A percentile compares a stretch with the other conserved stretches of the same genome.
These are phyloP conservation scores for Metschnikowia peoriensis DNA, from an alignment of 805 yeast species.

Conservation along the genomic window DNA sequence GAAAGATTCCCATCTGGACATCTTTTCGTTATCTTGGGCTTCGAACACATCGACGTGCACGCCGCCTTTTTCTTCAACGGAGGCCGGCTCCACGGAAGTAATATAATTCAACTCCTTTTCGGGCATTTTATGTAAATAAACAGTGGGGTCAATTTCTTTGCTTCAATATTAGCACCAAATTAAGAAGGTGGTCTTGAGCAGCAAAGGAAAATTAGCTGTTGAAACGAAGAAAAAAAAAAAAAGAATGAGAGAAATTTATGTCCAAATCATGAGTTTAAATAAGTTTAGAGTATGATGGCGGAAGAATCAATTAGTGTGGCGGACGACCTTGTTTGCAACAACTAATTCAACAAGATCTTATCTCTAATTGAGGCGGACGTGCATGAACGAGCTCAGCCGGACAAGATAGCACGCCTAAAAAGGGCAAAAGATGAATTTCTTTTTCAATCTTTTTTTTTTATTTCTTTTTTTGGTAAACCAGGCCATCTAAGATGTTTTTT, in stretches of 20 bases:
- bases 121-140: conserved; percentile 23
- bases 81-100: conserved; percentile 34
- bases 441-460: too few relatives aligned
- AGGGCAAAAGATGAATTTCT: not conserved
- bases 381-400: not conserved
- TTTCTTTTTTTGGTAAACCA: not conserved
- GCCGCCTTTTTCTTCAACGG: conserved; percentile 36
- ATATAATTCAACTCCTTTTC: conserved; percentile 41
- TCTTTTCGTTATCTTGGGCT: conserved; percentile 16
- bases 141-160: not conserved
- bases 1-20: conserved; percentile 19
- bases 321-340: too few relatives aligned
- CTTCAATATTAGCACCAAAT: not conserved
- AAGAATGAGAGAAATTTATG: too few relatives aligned
- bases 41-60: conserved; percentile 32
- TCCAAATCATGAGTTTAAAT: too few relatives aligned
- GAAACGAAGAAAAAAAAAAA: not conserved
- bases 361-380: not conserved
- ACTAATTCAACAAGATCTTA: not conserved
- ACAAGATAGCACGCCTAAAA: not conserved
- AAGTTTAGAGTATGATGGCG: too few relatives aligned
- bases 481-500: too few relatives aligned
- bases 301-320: too few relatives aligned
- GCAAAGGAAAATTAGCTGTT: not conserved
- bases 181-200: not conserved